Evolutionary conservation across 169 alveolate genomes (phyloP).

Genomic region (Cryptosporidium sp.): DNA sequence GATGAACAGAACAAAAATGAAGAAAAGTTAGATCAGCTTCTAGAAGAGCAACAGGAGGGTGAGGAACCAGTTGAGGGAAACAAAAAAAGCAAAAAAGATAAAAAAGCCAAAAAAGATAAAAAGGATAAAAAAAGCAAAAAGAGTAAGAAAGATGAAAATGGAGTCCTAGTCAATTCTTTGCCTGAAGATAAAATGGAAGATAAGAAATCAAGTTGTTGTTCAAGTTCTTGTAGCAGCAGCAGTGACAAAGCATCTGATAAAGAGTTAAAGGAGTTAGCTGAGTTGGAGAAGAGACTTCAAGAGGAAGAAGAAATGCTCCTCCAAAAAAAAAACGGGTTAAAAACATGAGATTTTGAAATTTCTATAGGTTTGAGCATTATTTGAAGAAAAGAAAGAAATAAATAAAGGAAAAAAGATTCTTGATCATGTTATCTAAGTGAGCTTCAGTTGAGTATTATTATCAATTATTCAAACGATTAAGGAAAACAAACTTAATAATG

Average conservation of each 20-base stretch:
- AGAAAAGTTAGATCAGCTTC: not conserved
- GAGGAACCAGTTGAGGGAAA: not conserved
- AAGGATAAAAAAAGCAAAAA: slow-evolving; percentile 1
- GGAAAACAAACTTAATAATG: not conserved
- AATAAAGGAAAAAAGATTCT: not conserved
- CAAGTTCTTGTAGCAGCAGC: not conserved
- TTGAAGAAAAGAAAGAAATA: not conserved
- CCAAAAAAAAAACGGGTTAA: not conserved
- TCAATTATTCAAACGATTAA: not conserved
- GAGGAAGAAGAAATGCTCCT: not conserved
- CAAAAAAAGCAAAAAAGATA: not conserved
- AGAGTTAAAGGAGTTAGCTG: slow-evolving; percentile 4
- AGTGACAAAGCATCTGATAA: not conserved
- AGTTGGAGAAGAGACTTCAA: slow-evolving; percentile 4
- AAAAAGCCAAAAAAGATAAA: no score
- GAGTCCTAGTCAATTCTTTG: not conserved
- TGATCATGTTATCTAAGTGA: not conserved
- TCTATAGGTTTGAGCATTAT: not conserved
- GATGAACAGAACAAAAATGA: not conserved
- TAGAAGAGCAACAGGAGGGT: not conserved
- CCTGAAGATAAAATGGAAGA: not conserved
- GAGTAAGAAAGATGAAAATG: not conserved
- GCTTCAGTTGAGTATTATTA: not conserved
- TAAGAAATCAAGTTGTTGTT: slow-evolving; percentile 5
- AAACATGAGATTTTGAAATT: not conserved